Conservation (phyloP, 108 stramenopile genomes). For the Fragilaria crotonensis region DNA sequence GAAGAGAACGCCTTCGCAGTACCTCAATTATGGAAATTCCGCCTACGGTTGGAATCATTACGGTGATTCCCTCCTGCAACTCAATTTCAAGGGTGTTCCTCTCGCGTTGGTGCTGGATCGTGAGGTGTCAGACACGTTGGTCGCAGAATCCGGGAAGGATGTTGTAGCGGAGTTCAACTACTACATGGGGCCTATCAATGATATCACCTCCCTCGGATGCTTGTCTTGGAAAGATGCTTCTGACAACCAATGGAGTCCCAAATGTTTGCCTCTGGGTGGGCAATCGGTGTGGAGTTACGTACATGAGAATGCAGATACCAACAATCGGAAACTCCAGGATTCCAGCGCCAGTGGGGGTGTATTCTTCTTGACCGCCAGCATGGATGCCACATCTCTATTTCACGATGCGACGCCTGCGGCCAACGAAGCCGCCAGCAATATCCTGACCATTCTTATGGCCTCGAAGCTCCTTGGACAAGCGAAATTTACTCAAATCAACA, state of each 20-base stretch:
- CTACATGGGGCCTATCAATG: constrained; percentile 74
- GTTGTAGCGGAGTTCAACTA: constrained; percentile 71
- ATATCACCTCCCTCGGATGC: constrained; percentile 38
- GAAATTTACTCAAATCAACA: constrained; percentile 45
- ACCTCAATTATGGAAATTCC: constrained; percentile 39
- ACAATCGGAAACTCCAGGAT: not conserved
- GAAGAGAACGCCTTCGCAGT: constrained; percentile 51
- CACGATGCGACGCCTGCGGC: constrained; percentile 72
- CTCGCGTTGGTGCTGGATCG: constrained; percentile 51
- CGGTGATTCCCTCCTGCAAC: constrained; percentile 45
- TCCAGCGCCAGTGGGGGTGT: not conserved
- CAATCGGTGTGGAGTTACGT: constrained; percentile 50
- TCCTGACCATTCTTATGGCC: constrained; percentile 66
- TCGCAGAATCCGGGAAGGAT: constrained; percentile 6
- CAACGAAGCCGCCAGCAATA: constrained; percentile 72
- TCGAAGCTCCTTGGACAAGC: constrained; percentile 69
- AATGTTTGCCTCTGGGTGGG: constrained; percentile 77
- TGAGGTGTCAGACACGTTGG: constrained; percentile 36
- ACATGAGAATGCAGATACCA: not conserved
- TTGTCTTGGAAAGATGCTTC: constrained; percentile 64
- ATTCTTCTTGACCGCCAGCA: constrained; percentile 5
- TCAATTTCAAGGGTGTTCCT: constrained; percentile 70
- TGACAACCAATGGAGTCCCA: constrained; percentile 61
- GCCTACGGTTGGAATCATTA: constrained; percentile 69
- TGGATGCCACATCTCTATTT: constrained; percentile 80